phyloP scores from a whole-genome alignment of 169 alveolate genomes.

The Cryptosporidium muris region DNA sequence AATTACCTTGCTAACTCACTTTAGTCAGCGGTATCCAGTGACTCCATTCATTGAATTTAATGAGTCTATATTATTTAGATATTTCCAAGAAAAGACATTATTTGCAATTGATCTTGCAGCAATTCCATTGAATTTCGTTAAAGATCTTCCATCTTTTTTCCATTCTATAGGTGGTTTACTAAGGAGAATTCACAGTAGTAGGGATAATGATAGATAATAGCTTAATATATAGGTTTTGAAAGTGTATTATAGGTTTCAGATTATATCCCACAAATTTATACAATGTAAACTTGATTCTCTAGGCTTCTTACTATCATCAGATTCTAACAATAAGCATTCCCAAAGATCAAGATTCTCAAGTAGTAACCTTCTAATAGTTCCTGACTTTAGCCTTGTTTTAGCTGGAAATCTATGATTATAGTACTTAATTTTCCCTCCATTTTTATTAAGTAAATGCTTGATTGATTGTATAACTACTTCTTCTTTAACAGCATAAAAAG shows the following conservation, averaged over 20 bases:
- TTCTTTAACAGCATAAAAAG: slow-evolving; percentile 34
- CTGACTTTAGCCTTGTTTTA: slow-evolving; percentile 14
- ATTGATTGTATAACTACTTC: slow-evolving; percentile 14
- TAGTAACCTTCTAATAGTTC: slow-evolving; percentile 29
- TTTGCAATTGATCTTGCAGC: slow-evolving; percentile 37
- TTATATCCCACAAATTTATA: slow-evolving; percentile 65
- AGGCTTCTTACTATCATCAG: slow-evolving; percentile 39
- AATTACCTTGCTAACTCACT: slow-evolving; percentile 86
- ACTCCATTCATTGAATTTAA: slow-evolving; percentile 77
- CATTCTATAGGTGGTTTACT: too few relatives aligned
- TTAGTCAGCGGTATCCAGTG: slow-evolving; percentile 86
- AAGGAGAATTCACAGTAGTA: too few relatives aligned
- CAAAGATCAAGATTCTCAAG: slow-evolving; percentile 42
- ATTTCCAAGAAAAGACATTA: slow-evolving; percentile 11
- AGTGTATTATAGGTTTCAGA: not conserved
- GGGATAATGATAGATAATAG: too few relatives aligned
- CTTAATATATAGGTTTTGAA: too few relatives aligned
- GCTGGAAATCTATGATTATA: not conserved
- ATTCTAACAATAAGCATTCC: slow-evolving; percentile 47
- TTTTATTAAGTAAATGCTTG: not conserved
- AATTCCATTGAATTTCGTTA: slow-evolving; percentile 4
- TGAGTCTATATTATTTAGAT: not conserved
- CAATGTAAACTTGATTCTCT: slow-evolving; percentile 26
- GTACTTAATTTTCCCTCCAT: slow-evolving; percentile 4
- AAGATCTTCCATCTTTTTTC: not conserved